Evolutionary conservation across 331 rosid genomes (phyloP).

Genomic region (Ulmus americana): DNA sequence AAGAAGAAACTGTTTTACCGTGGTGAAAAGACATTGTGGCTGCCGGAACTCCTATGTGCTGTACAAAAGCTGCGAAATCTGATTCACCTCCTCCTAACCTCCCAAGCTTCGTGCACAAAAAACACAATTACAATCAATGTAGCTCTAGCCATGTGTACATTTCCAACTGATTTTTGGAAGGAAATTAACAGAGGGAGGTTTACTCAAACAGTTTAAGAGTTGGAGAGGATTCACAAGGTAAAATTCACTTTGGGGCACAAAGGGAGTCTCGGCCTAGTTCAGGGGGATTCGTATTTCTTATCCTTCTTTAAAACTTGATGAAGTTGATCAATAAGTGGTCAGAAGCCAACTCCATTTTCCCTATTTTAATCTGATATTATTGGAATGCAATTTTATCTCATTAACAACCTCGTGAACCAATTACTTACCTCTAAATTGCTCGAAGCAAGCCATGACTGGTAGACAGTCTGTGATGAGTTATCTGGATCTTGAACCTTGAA

Average conservation of each 20-base stretch:
- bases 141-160: no score
- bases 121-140: not conserved
- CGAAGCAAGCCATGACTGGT: slow-evolving; percentile 54
- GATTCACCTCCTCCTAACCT: slow-evolving; percentile 66
- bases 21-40: slow-evolving; percentile 41
- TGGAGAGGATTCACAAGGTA: no score
- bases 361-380: not conserved
- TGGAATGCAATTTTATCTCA: not conserved
- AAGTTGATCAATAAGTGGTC: not conserved
- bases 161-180: no score
- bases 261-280: no score
- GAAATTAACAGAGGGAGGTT: no score
- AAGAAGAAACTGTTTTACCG: slow-evolving; percentile 29
- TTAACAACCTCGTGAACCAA: not conserved
- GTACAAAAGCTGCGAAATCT: slow-evolving; percentile 62
- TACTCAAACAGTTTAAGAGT: no score
- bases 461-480: slow-evolving; percentile 57
- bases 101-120: slow-evolving; percentile 35
- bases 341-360: not conserved
- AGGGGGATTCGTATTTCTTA: no score
- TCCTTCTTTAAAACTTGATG: no score
- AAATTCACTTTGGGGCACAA: no score
- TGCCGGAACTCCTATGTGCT: slow-evolving; percentile 73
- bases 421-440: slow-evolving; percentile 38
- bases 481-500: slow-evolving; percentile 62